phyloP scores from a whole-genome alignment of 345 rosid genomes.

The Viola odorata region DNA sequence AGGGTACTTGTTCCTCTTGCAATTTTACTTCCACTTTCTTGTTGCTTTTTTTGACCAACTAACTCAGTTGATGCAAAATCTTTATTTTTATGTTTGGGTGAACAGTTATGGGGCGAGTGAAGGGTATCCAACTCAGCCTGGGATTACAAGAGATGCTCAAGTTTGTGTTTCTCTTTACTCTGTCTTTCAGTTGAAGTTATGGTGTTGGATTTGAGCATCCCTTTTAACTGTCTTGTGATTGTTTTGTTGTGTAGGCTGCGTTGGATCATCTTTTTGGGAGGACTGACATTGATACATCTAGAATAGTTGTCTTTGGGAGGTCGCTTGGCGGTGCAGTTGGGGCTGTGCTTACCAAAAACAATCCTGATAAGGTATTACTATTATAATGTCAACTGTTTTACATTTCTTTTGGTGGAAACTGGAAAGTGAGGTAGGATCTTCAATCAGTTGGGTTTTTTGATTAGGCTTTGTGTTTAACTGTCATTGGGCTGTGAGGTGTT shows the following conservation, averaged over 20 bases:
- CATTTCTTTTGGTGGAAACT: no score
- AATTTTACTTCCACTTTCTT: background rate
- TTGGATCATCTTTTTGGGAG: conserved; percentile 86
- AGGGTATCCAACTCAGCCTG: conserved; percentile 93
- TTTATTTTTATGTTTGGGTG: conserved; percentile 12
- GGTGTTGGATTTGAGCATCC: conserved; percentile 4
- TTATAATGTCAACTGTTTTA: no score
- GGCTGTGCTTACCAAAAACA: conserved; percentile 75
- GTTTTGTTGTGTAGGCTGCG: conserved; percentile 64
- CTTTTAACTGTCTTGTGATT: conserved; percentile 10
- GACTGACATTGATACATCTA: conserved; percentile 84
- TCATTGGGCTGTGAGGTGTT: background rate
- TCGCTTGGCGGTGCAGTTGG: conserved; percentile 99
- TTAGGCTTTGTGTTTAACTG: background rate
- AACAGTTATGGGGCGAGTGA: conserved; percentile 92
- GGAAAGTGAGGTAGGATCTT: no score
- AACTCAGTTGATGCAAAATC: conserved; percentile 15
- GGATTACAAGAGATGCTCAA: conserved; percentile 88
- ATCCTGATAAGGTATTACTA: conserved; percentile 72
- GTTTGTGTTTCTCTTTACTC: conserved; percentile 32
- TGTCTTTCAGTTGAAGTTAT: conserved; percentile 1
- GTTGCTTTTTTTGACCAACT: conserved; percentile 3
- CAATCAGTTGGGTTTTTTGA: no score
- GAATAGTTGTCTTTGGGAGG: conserved; percentile 92
- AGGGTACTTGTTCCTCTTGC: conserved; percentile 45